A percentile compares a stretch with the other conserved stretches of the same genome.
phyloP scores from a whole-genome alignment of 108 stramenopile genomes.

The Mayamaea pseudoterrestris region DNA sequence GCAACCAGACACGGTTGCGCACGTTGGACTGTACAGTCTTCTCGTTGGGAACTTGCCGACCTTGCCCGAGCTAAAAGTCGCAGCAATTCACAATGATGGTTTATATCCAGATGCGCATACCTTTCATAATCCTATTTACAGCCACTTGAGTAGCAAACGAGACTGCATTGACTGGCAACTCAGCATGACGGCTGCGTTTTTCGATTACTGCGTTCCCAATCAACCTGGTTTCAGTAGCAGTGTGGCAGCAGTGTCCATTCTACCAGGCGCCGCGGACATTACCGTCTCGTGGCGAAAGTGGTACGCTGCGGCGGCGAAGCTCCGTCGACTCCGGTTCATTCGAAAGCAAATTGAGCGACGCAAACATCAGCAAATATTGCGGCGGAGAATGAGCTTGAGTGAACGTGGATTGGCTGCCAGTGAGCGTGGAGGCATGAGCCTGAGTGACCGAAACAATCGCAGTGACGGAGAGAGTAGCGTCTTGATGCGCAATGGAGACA shows the following conservation, averaged over 20 bases:
- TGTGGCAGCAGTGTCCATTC: conserved; percentile 77
- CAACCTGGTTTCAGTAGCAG: conserved; percentile 73
- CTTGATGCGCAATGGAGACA: too few relatives aligned
- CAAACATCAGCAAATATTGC: too few relatives aligned
- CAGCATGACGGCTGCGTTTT: conserved; percentile 63
- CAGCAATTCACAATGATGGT: too few relatives aligned
- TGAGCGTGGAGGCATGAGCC: too few relatives aligned
- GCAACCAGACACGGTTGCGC: conserved; percentile 66
- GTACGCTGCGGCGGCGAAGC: conserved; percentile 64
- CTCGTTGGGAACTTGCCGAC: conserved; percentile 72
- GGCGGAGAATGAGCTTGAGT: too few relatives aligned
- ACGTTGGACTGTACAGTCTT: conserved; percentile 69
- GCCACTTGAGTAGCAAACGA: conserved; percentile 2
- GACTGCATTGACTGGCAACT: conserved; percentile 66
- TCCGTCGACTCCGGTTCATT: conserved; percentile 62
- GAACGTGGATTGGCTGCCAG: too few relatives aligned
- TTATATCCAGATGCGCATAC: too few relatives aligned
- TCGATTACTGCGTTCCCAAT: conserved; percentile 80
- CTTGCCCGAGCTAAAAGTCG: conserved; percentile 38
- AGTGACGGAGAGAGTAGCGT: too few relatives aligned
- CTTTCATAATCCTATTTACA: too few relatives aligned
- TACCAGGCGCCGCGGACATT: conserved; percentile 54
- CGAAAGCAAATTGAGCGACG: too few relatives aligned
- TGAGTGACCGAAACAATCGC: too few relatives aligned
- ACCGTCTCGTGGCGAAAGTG: conserved; percentile 79